A percentile compares a stretch with the other conserved stretches of the same genome.
phyloP scores from a whole-genome alignment of 768 basidiomycete genomes.

The Sarcodon aspratus region DNA sequence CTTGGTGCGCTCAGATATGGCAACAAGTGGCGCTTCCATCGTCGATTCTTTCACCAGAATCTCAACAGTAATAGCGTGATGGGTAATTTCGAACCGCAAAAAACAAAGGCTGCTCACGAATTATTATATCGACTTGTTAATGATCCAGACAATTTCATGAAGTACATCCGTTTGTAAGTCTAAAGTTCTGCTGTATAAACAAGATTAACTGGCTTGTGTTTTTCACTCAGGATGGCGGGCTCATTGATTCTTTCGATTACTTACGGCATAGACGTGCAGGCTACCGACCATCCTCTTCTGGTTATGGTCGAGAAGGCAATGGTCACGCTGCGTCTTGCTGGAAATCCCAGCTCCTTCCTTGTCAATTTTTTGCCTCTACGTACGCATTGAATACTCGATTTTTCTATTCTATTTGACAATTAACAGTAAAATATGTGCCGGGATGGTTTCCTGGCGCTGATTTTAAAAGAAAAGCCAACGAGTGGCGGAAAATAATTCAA shows the following conservation, averaged over 20 bases:
- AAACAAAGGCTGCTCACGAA: neutral
- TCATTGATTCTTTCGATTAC: constrained; percentile 2
- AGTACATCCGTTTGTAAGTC: constrained; percentile 1
- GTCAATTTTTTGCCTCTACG: constrained; percentile 15
- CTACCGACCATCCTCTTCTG: neutral
- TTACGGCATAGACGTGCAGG: constrained; percentile 1
- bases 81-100: neutral
- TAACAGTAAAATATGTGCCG: constrained; percentile 1
- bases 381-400: neutral
- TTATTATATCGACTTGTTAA: constrained; percentile 4
- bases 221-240: neutral
- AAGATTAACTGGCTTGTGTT: neutral
- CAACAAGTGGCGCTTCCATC: too few relatives aligned
- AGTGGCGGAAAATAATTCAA: constrained; percentile 4
- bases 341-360: constrained; percentile 12
- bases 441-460: neutral
- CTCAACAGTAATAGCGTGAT: neutral
- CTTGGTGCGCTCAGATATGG: too few relatives aligned
- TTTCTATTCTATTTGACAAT: neutral
- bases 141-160: constrained; percentile 1
- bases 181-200: too few relatives aligned
- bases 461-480: constrained; percentile 7
- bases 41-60: neutral
- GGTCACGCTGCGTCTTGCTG: neutral
- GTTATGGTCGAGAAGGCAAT: constrained; percentile 5